These are phyloP conservation scores for Cardiospermum halicacabum DNA, from an alignment of 345 rosid species.

Conservation along the genomic window DNA sequence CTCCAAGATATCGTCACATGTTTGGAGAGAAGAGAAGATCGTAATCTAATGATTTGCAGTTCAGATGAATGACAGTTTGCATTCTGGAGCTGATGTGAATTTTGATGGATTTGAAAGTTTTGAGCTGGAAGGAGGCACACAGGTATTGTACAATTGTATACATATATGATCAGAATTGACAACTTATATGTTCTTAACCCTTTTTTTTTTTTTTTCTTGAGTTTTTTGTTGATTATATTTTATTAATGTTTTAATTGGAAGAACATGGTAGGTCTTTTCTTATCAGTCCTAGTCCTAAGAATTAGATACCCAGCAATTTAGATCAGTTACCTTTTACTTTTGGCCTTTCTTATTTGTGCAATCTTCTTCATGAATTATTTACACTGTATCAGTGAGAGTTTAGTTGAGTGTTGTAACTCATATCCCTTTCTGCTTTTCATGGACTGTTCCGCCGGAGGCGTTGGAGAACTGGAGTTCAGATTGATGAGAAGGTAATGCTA, in stretches of 20 bases:
- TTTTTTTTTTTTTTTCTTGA: no score
- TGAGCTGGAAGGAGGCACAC: constrained; percentile 69
- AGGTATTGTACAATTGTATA: constrained; percentile 34
- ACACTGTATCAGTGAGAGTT: not conserved
- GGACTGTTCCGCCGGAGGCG: constrained; percentile 87
- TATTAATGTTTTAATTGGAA: no score
- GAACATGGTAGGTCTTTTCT: no score
- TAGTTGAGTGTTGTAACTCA: not conserved
- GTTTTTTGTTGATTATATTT: not conserved
- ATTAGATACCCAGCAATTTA: no score
- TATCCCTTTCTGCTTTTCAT: constrained; percentile 15
- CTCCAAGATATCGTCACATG: constrained; percentile 67
- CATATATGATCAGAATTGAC: not conserved
- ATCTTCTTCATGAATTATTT: not conserved
- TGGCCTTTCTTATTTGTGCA: not conserved
- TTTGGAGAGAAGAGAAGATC: constrained; percentile 74
- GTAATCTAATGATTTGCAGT: constrained; percentile 53
- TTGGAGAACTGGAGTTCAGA: constrained; percentile 87
- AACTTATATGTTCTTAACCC: not conserved
- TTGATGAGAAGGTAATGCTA: constrained; percentile 65
- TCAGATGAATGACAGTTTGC: constrained; percentile 77
- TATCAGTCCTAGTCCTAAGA: no score
- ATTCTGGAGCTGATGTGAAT: constrained; percentile 72
- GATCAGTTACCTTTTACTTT: no score
- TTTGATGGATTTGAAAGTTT: constrained; percentile 71